Evolutionary conservation across 2,329 filamentous ascomycete genomes (phyloP).

Genomic region (Fusarium papillatum): DNA sequence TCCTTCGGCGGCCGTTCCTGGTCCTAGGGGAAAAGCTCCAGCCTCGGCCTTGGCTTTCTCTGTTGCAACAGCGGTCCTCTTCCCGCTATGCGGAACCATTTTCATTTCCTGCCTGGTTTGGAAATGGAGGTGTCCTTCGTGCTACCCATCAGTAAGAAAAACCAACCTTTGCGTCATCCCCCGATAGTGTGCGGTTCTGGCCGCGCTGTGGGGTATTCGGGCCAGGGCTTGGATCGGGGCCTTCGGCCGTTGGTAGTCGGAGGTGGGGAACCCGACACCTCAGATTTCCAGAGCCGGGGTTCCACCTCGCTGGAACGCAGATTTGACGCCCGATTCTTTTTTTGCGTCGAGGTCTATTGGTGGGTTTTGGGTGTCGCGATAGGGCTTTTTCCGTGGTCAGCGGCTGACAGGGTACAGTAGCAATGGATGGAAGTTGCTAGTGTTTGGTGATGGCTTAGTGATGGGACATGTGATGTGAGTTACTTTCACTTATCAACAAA

Average conservation of each 20-base stretch:
- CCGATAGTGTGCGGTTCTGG: constrained; percentile 39
- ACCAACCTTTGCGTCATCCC: constrained; percentile 23
- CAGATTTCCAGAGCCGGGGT: not conserved
- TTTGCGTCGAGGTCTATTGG: constrained; percentile 18
- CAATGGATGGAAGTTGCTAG: not conserved
- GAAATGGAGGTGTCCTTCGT: constrained; percentile 8
- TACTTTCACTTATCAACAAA: constrained; percentile 10
- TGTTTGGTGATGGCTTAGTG: not conserved
- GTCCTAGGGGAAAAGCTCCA: not conserved
- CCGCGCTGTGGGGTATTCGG: constrained; percentile 38
- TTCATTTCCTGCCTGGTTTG: not conserved
- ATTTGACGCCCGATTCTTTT: constrained; percentile 24
- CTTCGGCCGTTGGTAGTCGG: constrained; percentile 28
- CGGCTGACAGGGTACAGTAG: constrained; percentile 9
- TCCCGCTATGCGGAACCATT: constrained; percentile 31
- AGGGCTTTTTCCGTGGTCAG: constrained; percentile 30
- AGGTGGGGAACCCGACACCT: constrained; percentile 23
- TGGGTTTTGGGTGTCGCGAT: constrained; percentile 17
- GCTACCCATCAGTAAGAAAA: not conserved
- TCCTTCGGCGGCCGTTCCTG: constrained; percentile 1
- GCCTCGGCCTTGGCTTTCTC: not conserved
- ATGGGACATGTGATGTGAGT: constrained; percentile 10
- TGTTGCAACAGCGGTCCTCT: constrained; percentile 8
- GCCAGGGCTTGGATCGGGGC: constrained; percentile 17
- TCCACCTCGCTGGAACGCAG: constrained; percentile 6